Evolutionary conservation across 2,329 filamentous ascomycete genomes (phyloP).

Genomic region (Emericellopsis cladophorae): DNA sequence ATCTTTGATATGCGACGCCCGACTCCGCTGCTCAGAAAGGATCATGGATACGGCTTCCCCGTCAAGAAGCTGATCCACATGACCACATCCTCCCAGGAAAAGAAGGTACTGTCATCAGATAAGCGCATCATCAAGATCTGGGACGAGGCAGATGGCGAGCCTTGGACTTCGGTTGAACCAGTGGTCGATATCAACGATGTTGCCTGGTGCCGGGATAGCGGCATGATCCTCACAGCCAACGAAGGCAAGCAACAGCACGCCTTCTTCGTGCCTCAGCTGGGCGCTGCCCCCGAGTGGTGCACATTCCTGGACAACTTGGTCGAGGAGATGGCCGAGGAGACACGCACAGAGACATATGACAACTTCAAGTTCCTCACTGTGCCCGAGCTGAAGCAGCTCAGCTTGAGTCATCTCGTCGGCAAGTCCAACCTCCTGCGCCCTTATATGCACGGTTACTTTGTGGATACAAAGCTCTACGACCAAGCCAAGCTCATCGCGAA

Average conservation of each 20-base stretch:
- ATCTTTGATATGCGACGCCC: slow-evolving; percentile 89
- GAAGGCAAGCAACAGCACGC: slow-evolving; percentile 91
- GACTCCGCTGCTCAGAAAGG: slow-evolving; percentile 74
- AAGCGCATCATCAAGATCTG: slow-evolving; percentile 93
- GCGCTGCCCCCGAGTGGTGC: slow-evolving; percentile 90
- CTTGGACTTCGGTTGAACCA: slow-evolving; percentile 94
- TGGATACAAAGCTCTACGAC: slow-evolving; percentile 88
- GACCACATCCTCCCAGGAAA: slow-evolving; percentile 61
- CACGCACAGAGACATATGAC: slow-evolving; percentile 76
- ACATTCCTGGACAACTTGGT: slow-evolving; percentile 94
- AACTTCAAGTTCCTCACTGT: slow-evolving; percentile 97
- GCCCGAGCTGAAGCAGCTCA: slow-evolving; percentile 73
- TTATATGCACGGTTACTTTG: slow-evolving; percentile 99
- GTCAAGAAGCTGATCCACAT: slow-evolving; percentile 73
- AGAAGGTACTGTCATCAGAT: slow-evolving; percentile 84
- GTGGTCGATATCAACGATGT: slow-evolving; percentile 91
- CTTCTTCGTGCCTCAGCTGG: slow-evolving; percentile 89
- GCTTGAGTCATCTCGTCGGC: slow-evolving; percentile 78
- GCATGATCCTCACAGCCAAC: slow-evolving; percentile 94
- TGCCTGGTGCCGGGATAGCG: slow-evolving; percentile 80
- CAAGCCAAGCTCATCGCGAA: slow-evolving; percentile 88
- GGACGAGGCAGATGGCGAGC: slow-evolving; percentile 69
- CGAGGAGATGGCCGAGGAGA: slow-evolving; percentile 91
- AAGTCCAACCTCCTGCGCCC: slow-evolving; percentile 81
- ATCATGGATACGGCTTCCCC: slow-evolving; percentile 89